Conservation (phyloP, 352 stramenopile genomes). For the Phytophthora vignae region DNA sequence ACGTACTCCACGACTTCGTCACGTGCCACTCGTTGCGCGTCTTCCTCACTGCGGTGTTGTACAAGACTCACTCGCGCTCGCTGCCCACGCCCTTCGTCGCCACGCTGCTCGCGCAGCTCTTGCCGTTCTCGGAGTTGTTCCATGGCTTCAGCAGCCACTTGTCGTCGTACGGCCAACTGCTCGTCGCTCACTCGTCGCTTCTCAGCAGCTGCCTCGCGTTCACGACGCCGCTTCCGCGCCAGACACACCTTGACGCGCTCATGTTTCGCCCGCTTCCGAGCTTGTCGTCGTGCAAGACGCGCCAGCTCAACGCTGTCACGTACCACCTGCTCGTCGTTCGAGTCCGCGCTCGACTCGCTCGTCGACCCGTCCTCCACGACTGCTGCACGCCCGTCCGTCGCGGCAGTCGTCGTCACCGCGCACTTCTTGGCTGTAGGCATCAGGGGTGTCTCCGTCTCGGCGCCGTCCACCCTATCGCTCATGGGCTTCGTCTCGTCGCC, state of each 20-base stretch:
- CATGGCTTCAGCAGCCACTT: too few species aligned
- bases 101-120: too few species aligned
- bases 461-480: too few species aligned
- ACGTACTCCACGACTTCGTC: not conserved
- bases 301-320: not conserved
- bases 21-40: not conserved
- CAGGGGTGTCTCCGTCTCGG: not conserved
- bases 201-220: not conserved
- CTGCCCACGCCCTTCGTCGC: too few species aligned
- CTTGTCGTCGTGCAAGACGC: not conserved
- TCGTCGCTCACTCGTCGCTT: not conserved
- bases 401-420: too few species aligned
- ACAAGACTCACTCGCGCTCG: not conserved
- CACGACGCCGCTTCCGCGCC: not conserved
- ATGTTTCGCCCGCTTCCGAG: not conserved
- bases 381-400: not conserved
- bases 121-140: too few species aligned
- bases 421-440: too few species aligned
- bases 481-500: too few species aligned
- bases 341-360: not conserved
- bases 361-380: not conserved
- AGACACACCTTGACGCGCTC: not conserved
- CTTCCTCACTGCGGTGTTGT: not conserved
- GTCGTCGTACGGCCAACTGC: too few species aligned
- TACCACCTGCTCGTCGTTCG: not conserved